A percentile compares a stretch with the other conserved stretches of the same genome.
Conservation (phyloP, 2,329 filamentous ascomycete genomes). For the Apiospora rasikravindrae region DNA sequence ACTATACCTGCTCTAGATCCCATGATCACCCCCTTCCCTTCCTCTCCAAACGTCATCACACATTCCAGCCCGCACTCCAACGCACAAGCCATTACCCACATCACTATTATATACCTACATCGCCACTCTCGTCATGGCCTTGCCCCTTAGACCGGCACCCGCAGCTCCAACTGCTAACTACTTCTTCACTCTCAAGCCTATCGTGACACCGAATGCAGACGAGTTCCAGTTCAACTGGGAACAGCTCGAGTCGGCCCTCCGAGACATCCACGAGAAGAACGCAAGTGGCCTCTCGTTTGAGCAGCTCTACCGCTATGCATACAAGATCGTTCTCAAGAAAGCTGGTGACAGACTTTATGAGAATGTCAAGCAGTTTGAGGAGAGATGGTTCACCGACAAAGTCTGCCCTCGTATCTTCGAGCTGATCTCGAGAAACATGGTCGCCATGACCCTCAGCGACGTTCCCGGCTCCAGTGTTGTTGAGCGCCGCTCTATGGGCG, state of each 20-base stretch:
- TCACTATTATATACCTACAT: too few relatives aligned
- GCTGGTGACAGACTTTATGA: slow-evolving; percentile 83
- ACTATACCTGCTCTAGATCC: background rate
- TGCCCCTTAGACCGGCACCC: slow-evolving; percentile 3
- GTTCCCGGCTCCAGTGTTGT: slow-evolving; percentile 67
- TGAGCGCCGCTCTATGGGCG: slow-evolving; percentile 80
- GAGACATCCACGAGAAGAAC: slow-evolving; percentile 90
- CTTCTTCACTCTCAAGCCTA: slow-evolving; percentile 31
- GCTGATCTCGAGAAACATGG: slow-evolving; percentile 73
- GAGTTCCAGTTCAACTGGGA: slow-evolving; percentile 90
- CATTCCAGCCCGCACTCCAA: background rate
- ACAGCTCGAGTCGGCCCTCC: slow-evolving; percentile 75
- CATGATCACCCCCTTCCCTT: background rate
- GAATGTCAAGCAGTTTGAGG: slow-evolving; percentile 79
- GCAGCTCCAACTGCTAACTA: background rate
- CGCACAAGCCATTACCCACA: background rate
- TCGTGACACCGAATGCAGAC: slow-evolving; percentile 54
- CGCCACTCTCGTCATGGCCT: slow-evolving; percentile 20
- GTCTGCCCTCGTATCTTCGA: slow-evolving; percentile 74
- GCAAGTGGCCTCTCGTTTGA: slow-evolving; percentile 92
- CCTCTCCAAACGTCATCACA: background rate
- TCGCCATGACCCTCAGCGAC: slow-evolving; percentile 63
- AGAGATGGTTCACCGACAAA: slow-evolving; percentile 76
- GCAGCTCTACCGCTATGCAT: slow-evolving; percentile 90
- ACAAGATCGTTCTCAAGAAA: slow-evolving; percentile 91